A percentile compares a stretch with the other conserved stretches of the same genome.
Conservation (phyloP, 2,329 filamentous ascomycete genomes). For the Penicillium aurantiogriseum region DNA sequence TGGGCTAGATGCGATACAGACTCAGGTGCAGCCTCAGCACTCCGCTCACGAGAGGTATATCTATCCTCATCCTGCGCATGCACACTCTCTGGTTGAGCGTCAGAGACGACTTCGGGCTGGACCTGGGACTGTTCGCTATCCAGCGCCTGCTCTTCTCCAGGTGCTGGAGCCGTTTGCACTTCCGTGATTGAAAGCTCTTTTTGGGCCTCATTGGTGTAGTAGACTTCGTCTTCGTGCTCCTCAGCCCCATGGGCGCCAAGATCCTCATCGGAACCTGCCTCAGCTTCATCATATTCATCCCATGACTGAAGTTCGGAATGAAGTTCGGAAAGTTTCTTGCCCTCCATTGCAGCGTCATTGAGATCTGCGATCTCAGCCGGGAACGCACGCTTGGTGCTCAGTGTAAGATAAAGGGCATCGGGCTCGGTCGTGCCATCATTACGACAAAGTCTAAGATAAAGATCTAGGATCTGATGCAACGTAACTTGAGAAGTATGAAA, state of each 20-base stretch:
- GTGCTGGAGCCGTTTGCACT: background rate
- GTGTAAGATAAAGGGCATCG: slow-evolving; percentile 57
- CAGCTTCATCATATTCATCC: slow-evolving; percentile 53
- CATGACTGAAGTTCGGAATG: slow-evolving; percentile 42
- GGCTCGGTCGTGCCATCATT: slow-evolving; percentile 57
- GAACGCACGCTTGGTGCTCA: slow-evolving; percentile 56
- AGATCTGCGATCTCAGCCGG: slow-evolving; percentile 54
- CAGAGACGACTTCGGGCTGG: background rate
- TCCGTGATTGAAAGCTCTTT: slow-evolving; percentile 8
- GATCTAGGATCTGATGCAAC: slow-evolving; percentile 57
- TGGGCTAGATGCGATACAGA: background rate
- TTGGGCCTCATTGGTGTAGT: slow-evolving; percentile 4
- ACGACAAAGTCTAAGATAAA: slow-evolving; percentile 58
- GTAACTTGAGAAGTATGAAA: slow-evolving; percentile 49
- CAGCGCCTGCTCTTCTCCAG: background rate
- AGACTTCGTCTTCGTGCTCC: slow-evolving; percentile 17
- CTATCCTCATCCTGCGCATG: background rate
- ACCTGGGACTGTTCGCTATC: background rate
- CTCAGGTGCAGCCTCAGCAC: background rate
- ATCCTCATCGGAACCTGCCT: slow-evolving; percentile 26
- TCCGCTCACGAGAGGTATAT: background rate
- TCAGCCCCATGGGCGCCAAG: slow-evolving; percentile 14
- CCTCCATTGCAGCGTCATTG: slow-evolving; percentile 52
- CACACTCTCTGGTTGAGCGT: background rate
- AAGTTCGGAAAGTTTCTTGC: slow-evolving; percentile 57